Evolutionary conservation across 2,329 filamentous ascomycete genomes (phyloP).

Genomic region (Trichophyton benhamiae): DNA sequence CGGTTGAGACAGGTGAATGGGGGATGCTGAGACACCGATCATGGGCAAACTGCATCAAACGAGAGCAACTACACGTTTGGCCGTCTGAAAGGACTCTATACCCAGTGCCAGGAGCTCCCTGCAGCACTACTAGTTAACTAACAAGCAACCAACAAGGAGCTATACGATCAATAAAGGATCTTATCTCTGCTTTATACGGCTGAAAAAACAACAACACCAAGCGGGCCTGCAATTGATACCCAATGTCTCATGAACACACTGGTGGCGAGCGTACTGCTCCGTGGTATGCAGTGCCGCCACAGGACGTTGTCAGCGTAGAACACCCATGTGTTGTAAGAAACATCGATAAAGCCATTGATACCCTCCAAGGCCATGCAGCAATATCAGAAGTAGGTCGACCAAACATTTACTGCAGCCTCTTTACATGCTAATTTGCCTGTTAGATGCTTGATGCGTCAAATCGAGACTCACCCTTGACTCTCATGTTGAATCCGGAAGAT

Average conservation of each 20-base stretch:
- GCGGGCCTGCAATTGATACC: neutral
- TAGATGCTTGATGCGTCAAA: slow-evolving; percentile 37
- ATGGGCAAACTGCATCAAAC: neutral
- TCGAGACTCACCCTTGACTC: slow-evolving; percentile 42
- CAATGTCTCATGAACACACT: neutral
- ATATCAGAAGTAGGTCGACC: slow-evolving; percentile 45
- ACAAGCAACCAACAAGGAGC: neutral
- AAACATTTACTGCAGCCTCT: neutral
- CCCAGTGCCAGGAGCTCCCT: neutral
- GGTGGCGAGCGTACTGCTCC: slow-evolving; percentile 26
- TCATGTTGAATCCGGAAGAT: slow-evolving; percentile 72
- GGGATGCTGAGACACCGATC: neutral
- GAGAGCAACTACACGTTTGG: neutral
- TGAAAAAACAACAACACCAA: neutral
- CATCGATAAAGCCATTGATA: slow-evolving; percentile 50
- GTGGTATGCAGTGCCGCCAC: slow-evolving; percentile 40
- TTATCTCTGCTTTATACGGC: neutral
- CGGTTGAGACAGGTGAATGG: neutral
- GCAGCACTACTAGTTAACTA: neutral
- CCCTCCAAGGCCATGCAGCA: slow-evolving; percentile 45
- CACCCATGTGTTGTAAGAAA: slow-evolving; percentile 56
- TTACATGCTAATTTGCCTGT: neutral
- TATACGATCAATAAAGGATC: neutral
- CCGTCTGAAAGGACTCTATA: neutral
- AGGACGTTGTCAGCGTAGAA: slow-evolving; percentile 49